Conservation (phyloP, 306 rosid genomes). For the Lotus japonicus region DNA sequence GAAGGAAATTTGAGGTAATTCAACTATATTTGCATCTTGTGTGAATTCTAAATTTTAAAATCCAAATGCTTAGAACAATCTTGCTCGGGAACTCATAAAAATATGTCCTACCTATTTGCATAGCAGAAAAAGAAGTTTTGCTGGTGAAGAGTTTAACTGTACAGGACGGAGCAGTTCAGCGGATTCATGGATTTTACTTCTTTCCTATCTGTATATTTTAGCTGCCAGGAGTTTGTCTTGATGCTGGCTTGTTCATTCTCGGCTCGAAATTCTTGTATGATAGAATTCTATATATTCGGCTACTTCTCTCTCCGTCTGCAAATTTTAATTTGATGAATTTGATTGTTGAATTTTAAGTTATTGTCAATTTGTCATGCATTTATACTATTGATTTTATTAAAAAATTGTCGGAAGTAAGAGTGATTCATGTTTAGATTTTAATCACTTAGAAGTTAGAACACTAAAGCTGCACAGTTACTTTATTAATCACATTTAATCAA, state of each 20-base stretch:
- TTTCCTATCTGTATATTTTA: conserved; percentile 18
- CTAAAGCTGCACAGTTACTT: too few species aligned
- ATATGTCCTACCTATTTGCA: conserved; percentile 7
- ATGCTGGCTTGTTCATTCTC: conserved; percentile 11
- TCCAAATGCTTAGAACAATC: not conserved
- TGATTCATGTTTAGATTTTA: too few species aligned
- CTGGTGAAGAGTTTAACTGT: conserved; percentile 45
- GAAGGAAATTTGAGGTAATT: conserved; percentile 46
- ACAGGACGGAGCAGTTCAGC: conserved; percentile 15
- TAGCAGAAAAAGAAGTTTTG: conserved; percentile 54
- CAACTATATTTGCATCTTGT: conserved; percentile 1
- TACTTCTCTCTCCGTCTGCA: not conserved
- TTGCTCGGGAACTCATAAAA: conserved; percentile 7
- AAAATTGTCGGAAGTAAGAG: too few species aligned
- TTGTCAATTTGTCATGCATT: too few species aligned
- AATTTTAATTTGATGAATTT: not conserved
- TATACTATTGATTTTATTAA: too few species aligned
- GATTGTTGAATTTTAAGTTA: conserved; percentile 1
- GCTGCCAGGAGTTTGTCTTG: conserved; percentile 11
- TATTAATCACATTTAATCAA: too few species aligned
- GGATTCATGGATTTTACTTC: not conserved
- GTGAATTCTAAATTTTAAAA: not conserved
- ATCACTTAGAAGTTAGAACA: too few species aligned
- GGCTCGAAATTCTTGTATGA: not conserved
- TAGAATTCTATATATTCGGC: not conserved